Conservation (phyloP, 805 yeast genomes). For the Candida bentonensis region DNA sequence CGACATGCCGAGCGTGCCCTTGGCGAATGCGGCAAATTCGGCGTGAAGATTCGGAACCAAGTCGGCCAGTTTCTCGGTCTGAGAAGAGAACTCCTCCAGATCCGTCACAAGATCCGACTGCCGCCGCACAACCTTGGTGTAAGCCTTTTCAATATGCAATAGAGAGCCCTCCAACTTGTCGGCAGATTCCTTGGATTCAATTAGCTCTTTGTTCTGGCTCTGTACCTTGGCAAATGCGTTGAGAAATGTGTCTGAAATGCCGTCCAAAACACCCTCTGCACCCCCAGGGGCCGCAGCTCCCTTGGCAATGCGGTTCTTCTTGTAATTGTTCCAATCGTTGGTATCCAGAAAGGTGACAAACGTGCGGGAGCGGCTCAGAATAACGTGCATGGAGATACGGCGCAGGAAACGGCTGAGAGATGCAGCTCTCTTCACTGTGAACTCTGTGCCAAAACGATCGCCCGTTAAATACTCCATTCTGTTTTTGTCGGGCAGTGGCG, state of each 20-base stretch:
- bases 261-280: conserved; percentile 46
- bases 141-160: conserved; percentile 61
- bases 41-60: conserved; percentile 31
- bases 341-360: conserved; percentile 61
- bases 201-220: conserved; percentile 54
- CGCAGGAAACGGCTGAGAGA: conserved; percentile 65
- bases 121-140: conserved; percentile 54
- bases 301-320: conserved; percentile 12
- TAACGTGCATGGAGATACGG: conserved; percentile 63
- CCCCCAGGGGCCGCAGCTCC: conserved; percentile 11
- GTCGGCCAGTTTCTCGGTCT: conserved; percentile 51
- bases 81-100: conserved; percentile 54
- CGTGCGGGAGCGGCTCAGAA: conserved; percentile 52
- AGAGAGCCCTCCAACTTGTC: conserved; percentile 78
- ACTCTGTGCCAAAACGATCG: conserved; percentile 74
- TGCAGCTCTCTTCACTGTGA: conserved; percentile 68
- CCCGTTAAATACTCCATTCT: conserved; percentile 87
- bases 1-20: conserved; percentile 31
- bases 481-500: conserved; percentile 90
- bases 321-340: conserved; percentile 59
- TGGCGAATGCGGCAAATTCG: conserved; percentile 32
- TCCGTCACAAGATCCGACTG: conserved; percentile 64
- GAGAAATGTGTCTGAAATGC: conserved; percentile 81
- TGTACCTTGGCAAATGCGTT: conserved; percentile 78
- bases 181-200: conserved; percentile 68